Percentiles rank a stretch among this genome's conserved stretches.
These are phyloP conservation scores for Exophiala calicioides DNA, from an alignment of 2,329 filamentous ascomycete genomes.

Conservation along the genomic window DNA sequence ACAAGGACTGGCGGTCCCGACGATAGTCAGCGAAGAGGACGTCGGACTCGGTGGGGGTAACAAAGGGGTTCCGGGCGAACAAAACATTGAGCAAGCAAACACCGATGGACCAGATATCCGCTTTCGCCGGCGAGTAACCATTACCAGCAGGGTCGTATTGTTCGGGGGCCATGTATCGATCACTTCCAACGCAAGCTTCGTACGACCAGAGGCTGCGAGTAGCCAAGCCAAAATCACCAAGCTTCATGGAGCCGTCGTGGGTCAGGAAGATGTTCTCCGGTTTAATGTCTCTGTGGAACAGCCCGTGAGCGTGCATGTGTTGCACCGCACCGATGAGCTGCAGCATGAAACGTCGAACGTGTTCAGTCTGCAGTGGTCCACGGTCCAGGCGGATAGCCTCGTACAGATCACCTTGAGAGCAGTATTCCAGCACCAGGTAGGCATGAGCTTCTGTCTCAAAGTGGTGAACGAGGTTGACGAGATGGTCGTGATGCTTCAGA, in stretches of 20 bases:
- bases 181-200: constrained; percentile 91
- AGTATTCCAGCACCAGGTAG: constrained; percentile 94
- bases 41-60: constrained; percentile 84
- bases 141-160: constrained; percentile 87
- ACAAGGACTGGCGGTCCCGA: constrained; percentile 89
- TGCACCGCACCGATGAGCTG: constrained; percentile 87
- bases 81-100: constrained; percentile 95
- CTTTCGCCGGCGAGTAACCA: constrained; percentile 89
- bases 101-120: constrained; percentile 95
- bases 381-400: constrained; percentile 89
- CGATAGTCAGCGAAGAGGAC: constrained; percentile 91
- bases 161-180: constrained; percentile 98
- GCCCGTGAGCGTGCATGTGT: constrained; percentile 84
- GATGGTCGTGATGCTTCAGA: constrained; percentile 79
- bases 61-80: constrained; percentile 96
- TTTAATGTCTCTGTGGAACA: constrained; percentile 98
- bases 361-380: constrained; percentile 89
- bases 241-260: constrained; percentile 84
- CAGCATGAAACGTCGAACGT: constrained; percentile 96
- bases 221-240: constrained; percentile 93
- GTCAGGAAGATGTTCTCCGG: constrained; percentile 98
- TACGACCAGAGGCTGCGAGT: constrained; percentile 87
- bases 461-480: constrained; percentile 86
- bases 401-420: constrained; percentile 91
- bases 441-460: constrained; percentile 90